phyloP scores from a whole-genome alignment of 768 basidiomycete genomes.

The Trametes coccinea region DNA sequence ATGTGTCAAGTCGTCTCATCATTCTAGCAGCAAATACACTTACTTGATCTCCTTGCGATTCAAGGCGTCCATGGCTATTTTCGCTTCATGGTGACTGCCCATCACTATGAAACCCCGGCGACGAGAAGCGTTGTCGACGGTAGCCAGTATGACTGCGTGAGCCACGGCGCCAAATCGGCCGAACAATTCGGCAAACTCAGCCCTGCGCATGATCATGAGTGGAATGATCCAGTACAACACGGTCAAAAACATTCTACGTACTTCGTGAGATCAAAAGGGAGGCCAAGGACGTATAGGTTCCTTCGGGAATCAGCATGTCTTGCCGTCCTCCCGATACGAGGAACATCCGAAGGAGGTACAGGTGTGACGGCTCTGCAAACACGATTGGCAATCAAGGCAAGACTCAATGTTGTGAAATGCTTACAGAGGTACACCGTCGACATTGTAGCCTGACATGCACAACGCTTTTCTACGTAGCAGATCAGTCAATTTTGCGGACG shows the following conservation, averaged over 20 bases:
- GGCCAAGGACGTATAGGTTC: conserved; percentile 82
- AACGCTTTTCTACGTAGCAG: conserved; percentile 50
- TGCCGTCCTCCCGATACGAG: conserved; percentile 26
- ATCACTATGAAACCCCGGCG: conserved; percentile 85
- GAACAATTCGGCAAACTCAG: conserved; percentile 63
- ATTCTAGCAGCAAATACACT: conserved; percentile 21
- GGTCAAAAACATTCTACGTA: conserved; percentile 34
- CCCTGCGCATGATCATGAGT: not conserved
- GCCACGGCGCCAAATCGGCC: conserved; percentile 64
- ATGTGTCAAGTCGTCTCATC: not conserved
- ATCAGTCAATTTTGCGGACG: conserved; percentile 8
- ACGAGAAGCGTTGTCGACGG: conserved; percentile 80
- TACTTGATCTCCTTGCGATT: conserved; percentile 74
- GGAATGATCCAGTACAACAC: not conserved
- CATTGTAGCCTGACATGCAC: conserved; percentile 63
- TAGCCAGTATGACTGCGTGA: conserved; percentile 81
- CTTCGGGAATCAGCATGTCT: conserved; percentile 54
- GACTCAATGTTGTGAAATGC: conserved; percentile 24
- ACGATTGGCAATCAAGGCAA: not conserved
- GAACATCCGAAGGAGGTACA: conserved; percentile 16
- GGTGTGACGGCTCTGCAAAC: conserved; percentile 26
- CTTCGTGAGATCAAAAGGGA: conserved; percentile 83
- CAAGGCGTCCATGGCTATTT: conserved; percentile 60
- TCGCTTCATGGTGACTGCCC: conserved; percentile 72
- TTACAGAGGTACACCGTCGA: conserved; percentile 57